phyloP scores from a whole-genome alignment of 768 basidiomycete genomes.

The Boletus reticulatus region DNA sequence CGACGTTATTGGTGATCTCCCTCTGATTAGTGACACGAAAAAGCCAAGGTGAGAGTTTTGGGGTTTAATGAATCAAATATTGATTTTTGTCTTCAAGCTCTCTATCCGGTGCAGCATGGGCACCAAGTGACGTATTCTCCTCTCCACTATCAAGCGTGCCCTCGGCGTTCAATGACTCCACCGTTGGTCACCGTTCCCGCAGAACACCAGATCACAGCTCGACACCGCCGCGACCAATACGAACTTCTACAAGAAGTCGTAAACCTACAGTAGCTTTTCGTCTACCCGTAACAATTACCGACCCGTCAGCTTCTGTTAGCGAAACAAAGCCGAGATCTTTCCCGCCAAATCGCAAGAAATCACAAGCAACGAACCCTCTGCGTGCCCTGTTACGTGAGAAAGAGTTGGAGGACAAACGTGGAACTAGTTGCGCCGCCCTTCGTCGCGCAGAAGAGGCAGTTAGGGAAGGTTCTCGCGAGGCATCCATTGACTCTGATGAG shows the following conservation, averaged over 20 bases:
- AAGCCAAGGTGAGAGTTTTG: conserved; percentile 8
- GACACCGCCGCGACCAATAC: conserved; percentile 4
- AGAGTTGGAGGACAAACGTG: conserved; percentile 26
- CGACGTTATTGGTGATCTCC: conserved; percentile 30
- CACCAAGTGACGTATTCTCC: conserved; percentile 9
- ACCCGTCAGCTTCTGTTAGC: conserved; percentile 2
- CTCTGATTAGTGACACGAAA: conserved; percentile 4
- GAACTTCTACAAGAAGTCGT: conserved; percentile 19
- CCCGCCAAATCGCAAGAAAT: conserved; percentile 16
- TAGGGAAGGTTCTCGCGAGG: conserved; percentile 29
- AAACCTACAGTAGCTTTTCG: conserved; percentile 10
- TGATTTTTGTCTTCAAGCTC: conserved; percentile 5
- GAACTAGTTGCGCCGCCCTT: conserved; percentile 40
- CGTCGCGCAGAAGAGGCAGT: conserved; percentile 45
- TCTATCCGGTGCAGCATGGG: not conserved
- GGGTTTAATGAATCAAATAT: not conserved
- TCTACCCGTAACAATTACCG: conserved; percentile 12
- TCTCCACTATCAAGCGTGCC: conserved; percentile 24
- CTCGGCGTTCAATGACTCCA: conserved; percentile 4
- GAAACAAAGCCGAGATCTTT: not conserved
- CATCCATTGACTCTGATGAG: conserved; percentile 17
- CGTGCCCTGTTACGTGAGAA: conserved; percentile 57
- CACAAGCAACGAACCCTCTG: conserved; percentile 47
- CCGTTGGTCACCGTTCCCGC: not conserved
- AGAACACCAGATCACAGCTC: not conserved